Evolutionary conservation across 192 early-diverging fungal genomes (phyloP).

Genomic region (Coemansia sp.): DNA sequence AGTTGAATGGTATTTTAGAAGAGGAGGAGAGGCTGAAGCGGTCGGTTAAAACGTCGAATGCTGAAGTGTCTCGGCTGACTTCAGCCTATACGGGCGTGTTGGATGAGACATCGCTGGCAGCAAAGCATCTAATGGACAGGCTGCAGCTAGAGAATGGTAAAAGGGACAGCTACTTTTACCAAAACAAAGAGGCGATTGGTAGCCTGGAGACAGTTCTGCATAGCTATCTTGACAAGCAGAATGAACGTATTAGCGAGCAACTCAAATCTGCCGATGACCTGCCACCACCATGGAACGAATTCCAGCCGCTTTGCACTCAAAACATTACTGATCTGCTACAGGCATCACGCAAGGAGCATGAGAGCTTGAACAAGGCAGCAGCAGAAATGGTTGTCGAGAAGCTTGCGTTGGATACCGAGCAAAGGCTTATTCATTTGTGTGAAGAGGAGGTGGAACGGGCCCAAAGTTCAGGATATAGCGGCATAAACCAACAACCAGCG

Average conservation of each 20-base stretch:
- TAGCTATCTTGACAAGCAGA: conserved; percentile 3
- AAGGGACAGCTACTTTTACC: conserved; percentile 26
- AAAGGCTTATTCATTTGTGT: conserved; percentile 11
- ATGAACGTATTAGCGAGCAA: conserved; percentile 8
- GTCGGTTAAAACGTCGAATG: conserved; percentile 16
- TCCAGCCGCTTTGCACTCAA: conserved; percentile 27
- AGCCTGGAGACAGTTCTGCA: conserved; percentile 10
- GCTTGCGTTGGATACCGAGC: conserved; percentile 10
- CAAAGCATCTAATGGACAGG: conserved; percentile 14
- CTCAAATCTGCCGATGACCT: conserved; percentile 14
- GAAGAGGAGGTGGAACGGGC: conserved; percentile 14
- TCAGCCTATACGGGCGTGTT: conserved; percentile 23
- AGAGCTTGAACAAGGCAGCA: conserved; percentile 7
- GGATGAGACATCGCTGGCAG: conserved; percentile 28
- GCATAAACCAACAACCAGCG: conserved; percentile 3
- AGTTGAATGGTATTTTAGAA: conserved; percentile 21
- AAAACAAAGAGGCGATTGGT: conserved; percentile 14
- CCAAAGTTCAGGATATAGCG: not conserved
- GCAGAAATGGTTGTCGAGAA: conserved; percentile 1
- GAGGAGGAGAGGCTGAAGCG: conserved; percentile 30
- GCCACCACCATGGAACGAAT: conserved; percentile 44
- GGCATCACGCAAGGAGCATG: conserved; percentile 17
- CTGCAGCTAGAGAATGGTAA: conserved; percentile 2
- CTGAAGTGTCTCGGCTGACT: conserved; percentile 28
- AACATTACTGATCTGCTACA: conserved; percentile 17